Conservation (phyloP, 176 grass and related monocot species). For the Eragrostis curvula region DNA sequence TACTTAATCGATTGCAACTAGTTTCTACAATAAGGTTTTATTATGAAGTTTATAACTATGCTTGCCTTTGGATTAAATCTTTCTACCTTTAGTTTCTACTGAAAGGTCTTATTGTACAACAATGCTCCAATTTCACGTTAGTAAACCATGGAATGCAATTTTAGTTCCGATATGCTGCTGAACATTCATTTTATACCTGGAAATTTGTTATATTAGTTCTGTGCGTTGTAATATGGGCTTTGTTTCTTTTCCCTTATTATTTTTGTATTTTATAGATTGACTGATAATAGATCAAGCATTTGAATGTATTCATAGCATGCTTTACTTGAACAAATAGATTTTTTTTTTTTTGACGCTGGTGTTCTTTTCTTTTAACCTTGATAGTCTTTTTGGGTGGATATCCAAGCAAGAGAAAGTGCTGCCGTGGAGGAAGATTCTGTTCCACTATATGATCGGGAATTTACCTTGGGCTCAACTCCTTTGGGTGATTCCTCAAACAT, state of each 20-base stretch:
- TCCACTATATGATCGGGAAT: conserved; percentile 86
- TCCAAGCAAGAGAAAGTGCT: conserved; percentile 69
- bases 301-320: neutral
- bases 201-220: conserved; percentile 10
- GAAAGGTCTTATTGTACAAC: neutral
- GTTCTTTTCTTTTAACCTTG: conserved; percentile 38
- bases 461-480: conserved; percentile 71
- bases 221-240: neutral
- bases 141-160: neutral
- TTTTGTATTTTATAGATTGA: neutral
- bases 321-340: conserved; percentile 34
- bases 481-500: conserved; percentile 69
- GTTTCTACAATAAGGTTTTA: neutral
- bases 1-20: neutral
- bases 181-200: conserved; percentile 2
- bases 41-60: neutral
- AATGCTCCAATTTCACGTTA: neutral
- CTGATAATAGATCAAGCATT: conserved; percentile 4
- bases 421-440: conserved; percentile 60
- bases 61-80: neutral
- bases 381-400: conserved; percentile 95
- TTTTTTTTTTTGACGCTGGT: neutral
- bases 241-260: conserved; percentile 1
- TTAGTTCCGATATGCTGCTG: neutral
- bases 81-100: neutral